Conservation (phyloP, 1,284 basidiomycete genomes). For the Cutaneotrichosporon arboriforme region DNA sequence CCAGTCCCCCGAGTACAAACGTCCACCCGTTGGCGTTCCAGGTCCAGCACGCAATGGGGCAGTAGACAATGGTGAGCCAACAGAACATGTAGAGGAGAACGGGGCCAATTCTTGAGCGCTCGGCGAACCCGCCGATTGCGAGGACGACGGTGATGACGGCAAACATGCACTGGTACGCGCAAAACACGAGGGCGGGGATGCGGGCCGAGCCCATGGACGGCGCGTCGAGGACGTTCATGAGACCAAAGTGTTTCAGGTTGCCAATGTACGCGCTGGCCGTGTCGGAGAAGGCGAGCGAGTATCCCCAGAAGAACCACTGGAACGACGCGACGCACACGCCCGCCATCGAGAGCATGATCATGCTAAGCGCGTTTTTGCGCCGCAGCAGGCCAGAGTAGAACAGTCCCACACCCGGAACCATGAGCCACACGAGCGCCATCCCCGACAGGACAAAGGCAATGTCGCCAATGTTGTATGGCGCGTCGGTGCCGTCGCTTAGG, state of each 20-base stretch:
- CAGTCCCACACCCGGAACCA: slow-evolving; percentile 73
- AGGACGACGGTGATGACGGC: slow-evolving; percentile 57
- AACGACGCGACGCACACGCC: slow-evolving; percentile 64
- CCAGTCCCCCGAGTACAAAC: slow-evolving; percentile 68
- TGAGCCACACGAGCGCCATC: slow-evolving; percentile 40
- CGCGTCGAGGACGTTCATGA: slow-evolving; percentile 70
- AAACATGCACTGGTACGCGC: slow-evolving; percentile 58
- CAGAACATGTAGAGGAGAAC: slow-evolving; percentile 81
- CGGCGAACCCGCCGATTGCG: slow-evolving; percentile 85
- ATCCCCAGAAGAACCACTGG: slow-evolving; percentile 51
- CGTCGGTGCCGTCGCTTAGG: slow-evolving; percentile 40
- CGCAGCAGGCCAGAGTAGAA: slow-evolving; percentile 80
- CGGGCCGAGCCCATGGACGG: slow-evolving; percentile 64
- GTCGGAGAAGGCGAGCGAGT: slow-evolving; percentile 51
- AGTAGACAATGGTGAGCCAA: slow-evolving; percentile 91
- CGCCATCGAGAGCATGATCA: slow-evolving; percentile 81
- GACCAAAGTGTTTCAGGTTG: slow-evolving; percentile 35
- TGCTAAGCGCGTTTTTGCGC: slow-evolving; percentile 85
- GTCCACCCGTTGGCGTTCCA: slow-evolving; percentile 91
- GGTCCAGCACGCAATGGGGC: slow-evolving; percentile 89
- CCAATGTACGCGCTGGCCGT: slow-evolving; percentile 25
- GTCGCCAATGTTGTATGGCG: slow-evolving; percentile 53
- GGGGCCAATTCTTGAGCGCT: slow-evolving; percentile 81
- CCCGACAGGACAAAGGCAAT: slow-evolving; percentile 50
- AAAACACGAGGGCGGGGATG: slow-evolving; percentile 79